Evolutionary conservation across 2,329 filamentous ascomycete species (phyloP).

Genomic region (Davidsoniella eucalypti): DNA sequence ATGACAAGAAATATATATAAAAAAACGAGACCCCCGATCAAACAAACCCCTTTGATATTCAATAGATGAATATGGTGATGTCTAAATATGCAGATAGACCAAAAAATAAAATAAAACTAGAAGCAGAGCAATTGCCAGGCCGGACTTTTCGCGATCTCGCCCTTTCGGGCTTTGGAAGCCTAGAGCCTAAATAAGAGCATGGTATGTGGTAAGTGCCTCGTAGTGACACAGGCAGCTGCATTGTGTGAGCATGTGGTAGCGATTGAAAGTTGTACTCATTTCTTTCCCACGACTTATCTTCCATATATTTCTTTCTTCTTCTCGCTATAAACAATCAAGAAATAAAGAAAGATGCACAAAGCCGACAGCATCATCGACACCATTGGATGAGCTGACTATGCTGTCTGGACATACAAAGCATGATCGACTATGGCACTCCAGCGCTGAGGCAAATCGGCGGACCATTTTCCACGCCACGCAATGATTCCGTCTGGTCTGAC

Average conservation of each 20-base stretch:
- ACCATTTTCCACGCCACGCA: slow-evolving; percentile 5
- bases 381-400: not conserved
- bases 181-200: too few species aligned
- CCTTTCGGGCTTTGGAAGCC: not conserved
- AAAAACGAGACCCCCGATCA: not conserved
- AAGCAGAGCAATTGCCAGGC: not conserved
- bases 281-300: too few species aligned
- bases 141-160: not conserved
- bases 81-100: too few species aligned
- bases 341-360: not conserved
- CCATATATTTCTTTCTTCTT: too few species aligned
- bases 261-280: too few species aligned
- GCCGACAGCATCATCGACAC: too few species aligned
- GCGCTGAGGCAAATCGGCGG: not conserved
- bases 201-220: too few species aligned
- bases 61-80: too few species aligned
- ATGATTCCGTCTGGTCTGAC: slow-evolving; percentile 7
- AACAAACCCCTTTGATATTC: too few species aligned
- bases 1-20: not conserved
- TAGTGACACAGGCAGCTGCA: too few species aligned
- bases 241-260: too few species aligned
- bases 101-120: too few species aligned
- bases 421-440: not conserved
- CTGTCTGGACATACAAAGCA: not conserved
- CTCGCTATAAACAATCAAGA: not conserved